Conservation (phyloP, 2,329 filamentous ascomycete genomes). For the Pseudogymnoascus pannorum region DNA sequence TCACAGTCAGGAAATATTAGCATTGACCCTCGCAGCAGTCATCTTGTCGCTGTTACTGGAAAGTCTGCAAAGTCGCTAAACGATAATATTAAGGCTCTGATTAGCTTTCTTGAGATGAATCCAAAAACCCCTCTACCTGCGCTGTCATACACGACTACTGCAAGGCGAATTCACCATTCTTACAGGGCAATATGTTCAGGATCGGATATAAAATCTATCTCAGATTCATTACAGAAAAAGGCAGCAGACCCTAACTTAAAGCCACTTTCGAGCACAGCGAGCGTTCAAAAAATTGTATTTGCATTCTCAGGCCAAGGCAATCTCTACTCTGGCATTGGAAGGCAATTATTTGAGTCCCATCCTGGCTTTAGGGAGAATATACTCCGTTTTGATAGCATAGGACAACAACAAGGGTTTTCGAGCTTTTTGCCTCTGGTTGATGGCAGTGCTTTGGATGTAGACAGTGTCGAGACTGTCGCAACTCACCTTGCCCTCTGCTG, state of each 20-base stretch:
- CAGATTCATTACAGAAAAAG: conserved; percentile 15
- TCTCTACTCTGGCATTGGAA: conserved; percentile 28
- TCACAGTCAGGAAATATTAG: neutral
- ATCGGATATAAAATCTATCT: conserved; percentile 24
- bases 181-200: conserved; percentile 44
- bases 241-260: conserved; percentile 39
- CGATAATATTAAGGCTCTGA: conserved; percentile 19
- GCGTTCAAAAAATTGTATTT: conserved; percentile 23
- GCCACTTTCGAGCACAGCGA: conserved; percentile 16
- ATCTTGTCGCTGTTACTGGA: conserved; percentile 43
- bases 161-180: conserved; percentile 48
- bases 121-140: conserved; percentile 12
- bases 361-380: conserved; percentile 21
- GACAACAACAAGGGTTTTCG: conserved; percentile 1
- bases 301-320: conserved; percentile 21
- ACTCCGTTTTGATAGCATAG: neutral
- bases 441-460: conserved; percentile 32
- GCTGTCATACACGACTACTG: conserved; percentile 17
- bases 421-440: conserved; percentile 31
- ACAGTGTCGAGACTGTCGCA: conserved; percentile 39
- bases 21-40: conserved; percentile 34
- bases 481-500: conserved; percentile 45
- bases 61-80: conserved; percentile 22
- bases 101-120: conserved; percentile 21
- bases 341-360: conserved; percentile 25